Evolutionary conservation across 495 filamentous ascomycete genomes (phyloP).

Genomic region (Cercophora sp.): DNA sequence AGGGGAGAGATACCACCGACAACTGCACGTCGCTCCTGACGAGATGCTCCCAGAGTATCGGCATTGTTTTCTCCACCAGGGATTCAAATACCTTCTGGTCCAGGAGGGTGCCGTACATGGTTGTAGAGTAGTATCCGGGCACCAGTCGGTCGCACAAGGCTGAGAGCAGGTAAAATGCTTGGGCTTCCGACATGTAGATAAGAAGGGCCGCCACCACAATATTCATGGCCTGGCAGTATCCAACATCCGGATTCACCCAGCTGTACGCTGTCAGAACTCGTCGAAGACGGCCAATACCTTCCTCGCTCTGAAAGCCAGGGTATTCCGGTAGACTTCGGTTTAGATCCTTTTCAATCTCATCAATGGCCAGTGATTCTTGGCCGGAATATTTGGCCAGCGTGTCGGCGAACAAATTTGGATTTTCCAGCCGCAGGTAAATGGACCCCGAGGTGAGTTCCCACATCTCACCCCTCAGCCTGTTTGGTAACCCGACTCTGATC

Average conservation of each 20-base stretch:
- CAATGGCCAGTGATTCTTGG: slow-evolving; percentile 84
- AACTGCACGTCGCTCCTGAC: slow-evolving; percentile 93
- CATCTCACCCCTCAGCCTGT: slow-evolving; percentile 86
- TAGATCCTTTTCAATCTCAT: slow-evolving; percentile 97
- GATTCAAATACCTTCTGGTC: slow-evolving; percentile 97
- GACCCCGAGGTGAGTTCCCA: slow-evolving; percentile 95
- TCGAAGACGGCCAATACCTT: slow-evolving; percentile 85
- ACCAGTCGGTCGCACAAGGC: slow-evolving; percentile 88
- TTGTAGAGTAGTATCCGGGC: slow-evolving; percentile 94
- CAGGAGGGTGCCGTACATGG: slow-evolving; percentile 96
- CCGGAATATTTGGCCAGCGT: slow-evolving; percentile 80
- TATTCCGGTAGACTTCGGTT: slow-evolving; percentile 96
- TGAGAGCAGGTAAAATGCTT: slow-evolving; percentile 93
- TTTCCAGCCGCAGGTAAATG: slow-evolving; percentile 78
- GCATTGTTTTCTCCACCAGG: slow-evolving; percentile 97
- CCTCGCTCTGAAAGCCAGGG: slow-evolving; percentile 92
- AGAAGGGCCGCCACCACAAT: slow-evolving; percentile 94
- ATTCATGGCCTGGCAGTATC: slow-evolving; percentile 99
- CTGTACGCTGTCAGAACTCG: slow-evolving; percentile 93
- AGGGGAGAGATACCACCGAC: slow-evolving; percentile 95
- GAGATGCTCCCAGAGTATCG: slow-evolving; percentile 95
- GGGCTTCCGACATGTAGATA: slow-evolving; percentile 96
- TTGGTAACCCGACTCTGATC: slow-evolving; percentile 91
- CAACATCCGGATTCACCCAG: slow-evolving; percentile 91
- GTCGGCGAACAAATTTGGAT: slow-evolving; percentile 75